phyloP scores from a whole-genome alignment of 805 yeast species.

The Lachancea mirantina region DNA sequence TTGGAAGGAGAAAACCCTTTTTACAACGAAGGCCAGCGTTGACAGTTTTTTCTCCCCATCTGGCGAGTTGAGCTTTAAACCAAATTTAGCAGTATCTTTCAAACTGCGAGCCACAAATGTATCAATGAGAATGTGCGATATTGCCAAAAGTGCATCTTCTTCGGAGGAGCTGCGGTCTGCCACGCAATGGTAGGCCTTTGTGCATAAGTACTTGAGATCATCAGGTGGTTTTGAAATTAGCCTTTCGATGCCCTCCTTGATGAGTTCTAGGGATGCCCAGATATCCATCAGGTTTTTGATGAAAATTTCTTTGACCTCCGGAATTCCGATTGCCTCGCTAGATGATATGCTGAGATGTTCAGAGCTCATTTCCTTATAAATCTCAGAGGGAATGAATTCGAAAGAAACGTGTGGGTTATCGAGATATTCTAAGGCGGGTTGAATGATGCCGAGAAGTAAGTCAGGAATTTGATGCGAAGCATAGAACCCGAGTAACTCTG shows the following conservation, averaged over 20 bases:
- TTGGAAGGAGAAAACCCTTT: conserved; percentile 23
- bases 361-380: conserved; percentile 40
- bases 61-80: conserved; percentile 6
- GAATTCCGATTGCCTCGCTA: conserved; percentile 70
- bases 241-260: conserved; percentile 44
- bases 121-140: conserved; percentile 31
- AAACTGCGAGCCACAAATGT: conserved; percentile 22
- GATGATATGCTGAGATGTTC: conserved; percentile 39
- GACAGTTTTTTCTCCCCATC: conserved; percentile 15
- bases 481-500: conserved; percentile 35
- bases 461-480: conserved; percentile 34
- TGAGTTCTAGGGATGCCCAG: conserved; percentile 61
- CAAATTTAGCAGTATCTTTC: conserved; percentile 19
- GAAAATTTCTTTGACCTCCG: conserved; percentile 62
- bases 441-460: conserved; percentile 27
- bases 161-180: conserved; percentile 50
- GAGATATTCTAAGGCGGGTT: conserved; percentile 33
- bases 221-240: conserved; percentile 43
- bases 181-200: conserved; percentile 36
- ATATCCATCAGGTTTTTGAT: conserved; percentile 66
- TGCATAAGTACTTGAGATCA: conserved; percentile 50
- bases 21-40: conserved; percentile 16
- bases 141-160: conserved; percentile 57
- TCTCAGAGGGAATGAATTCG: conserved; percentile 71
- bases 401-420: conserved; percentile 43